These are phyloP conservation scores for Penicillium alfredii DNA, from an alignment of 495 filamentous ascomycete genomes.

Conservation along the genomic window DNA sequence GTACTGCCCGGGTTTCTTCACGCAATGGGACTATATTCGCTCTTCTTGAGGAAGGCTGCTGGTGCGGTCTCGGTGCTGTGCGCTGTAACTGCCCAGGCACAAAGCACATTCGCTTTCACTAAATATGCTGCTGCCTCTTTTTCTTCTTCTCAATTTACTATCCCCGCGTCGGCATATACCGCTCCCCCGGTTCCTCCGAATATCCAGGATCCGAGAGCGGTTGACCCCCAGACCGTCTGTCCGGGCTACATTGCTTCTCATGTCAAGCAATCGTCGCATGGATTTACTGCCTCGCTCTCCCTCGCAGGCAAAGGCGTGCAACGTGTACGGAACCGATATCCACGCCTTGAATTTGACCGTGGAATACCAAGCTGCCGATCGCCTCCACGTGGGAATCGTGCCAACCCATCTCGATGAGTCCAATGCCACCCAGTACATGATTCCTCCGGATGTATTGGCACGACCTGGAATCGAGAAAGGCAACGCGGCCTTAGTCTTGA, in stretches of 20 bases:
- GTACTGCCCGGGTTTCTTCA: no score
- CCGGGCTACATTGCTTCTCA: background rate
- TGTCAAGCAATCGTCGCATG: constrained; percentile 5
- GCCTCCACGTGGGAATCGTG: constrained; percentile 40
- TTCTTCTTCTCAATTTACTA: constrained; percentile 1
- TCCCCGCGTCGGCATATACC: background rate
- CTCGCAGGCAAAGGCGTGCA: constrained; percentile 47
- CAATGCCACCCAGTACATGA: constrained; percentile 54
- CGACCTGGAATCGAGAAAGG: constrained; percentile 34
- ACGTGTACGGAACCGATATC: constrained; percentile 51
- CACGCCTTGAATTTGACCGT: constrained; percentile 41
- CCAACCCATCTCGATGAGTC: constrained; percentile 50
- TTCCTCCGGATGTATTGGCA: constrained; percentile 52
- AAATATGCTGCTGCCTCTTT: no score
- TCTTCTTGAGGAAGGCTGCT: no score
- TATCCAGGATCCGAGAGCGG: background rate
- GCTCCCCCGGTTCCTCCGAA: background rate
- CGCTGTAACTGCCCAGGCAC: no score
- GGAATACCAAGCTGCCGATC: constrained; percentile 46
- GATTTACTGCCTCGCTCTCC: constrained; percentile 42
- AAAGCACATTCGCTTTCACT: no score
- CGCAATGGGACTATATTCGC: no score
- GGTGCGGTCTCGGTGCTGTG: no score
- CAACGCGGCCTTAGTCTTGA: no score
- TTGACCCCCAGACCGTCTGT: background rate